Evolutionary conservation across 495 filamentous ascomycete species (phyloP), one percentile per base, ranked within the genome.

Genomic region (Penicillium dipodomyicola): DNA sequence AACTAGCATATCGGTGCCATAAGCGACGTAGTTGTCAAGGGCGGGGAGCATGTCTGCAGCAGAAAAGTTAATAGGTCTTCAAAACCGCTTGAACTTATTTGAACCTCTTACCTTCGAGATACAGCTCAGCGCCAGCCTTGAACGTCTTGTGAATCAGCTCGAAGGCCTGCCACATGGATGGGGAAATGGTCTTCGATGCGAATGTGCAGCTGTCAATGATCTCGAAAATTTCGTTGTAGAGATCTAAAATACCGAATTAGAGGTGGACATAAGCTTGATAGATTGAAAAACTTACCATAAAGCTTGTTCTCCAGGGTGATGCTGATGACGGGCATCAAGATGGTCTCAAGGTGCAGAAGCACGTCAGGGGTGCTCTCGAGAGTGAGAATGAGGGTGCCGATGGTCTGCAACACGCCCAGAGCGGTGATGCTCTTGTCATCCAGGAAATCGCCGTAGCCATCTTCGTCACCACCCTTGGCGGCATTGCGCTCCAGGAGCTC

Each of bases 161-260:
- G 63, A 98, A 98, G 3, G 95, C 92, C 67, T 91, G 84, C 94
- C 94, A 98, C 94, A 98, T 98, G 32, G 88, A 96, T 22, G 88
- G 85, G 4, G 94, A 96, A 57, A 98, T 96, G 35, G 82, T 81
- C 76, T 97, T 98, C 35, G 94, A 92, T 15, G 94, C 87, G 67
- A 97, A 98, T n/a, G 95, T 98, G 76, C 95, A 98, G 79, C 90
- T 96, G 70, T 98, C 94, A 63, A 98, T 95, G 64, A 98, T 98
- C 72, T 98, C 94, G 65, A 98, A 98, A 12, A 97, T 84, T 65
- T 98, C 94, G 67, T 97, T 97, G 72, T 96, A 97, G 1, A 98
- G 77, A 73, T 98, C 89, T 48, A 32, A 30, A 25, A 33, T 3
- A 32, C 7, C 0, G 10, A 14, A 8, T 48, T 84, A 58, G 23